Conservation (phyloP, 1,284 basidiomycete species). For the Ustilago crameri region DNA sequence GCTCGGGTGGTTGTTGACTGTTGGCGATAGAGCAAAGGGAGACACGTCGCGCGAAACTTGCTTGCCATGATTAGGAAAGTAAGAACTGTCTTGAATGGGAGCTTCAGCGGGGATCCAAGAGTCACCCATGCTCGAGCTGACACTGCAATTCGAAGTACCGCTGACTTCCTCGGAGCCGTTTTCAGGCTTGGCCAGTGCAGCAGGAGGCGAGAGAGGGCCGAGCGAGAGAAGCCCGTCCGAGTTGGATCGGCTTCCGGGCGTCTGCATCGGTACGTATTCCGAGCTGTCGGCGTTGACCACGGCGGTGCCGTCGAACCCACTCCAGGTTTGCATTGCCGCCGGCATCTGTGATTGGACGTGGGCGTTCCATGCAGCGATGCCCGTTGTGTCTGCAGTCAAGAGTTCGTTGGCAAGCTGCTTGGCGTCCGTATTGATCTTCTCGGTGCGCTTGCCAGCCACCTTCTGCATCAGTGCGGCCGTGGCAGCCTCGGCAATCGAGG, state of each 20-base stretch:
- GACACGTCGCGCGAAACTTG: conserved; percentile 12
- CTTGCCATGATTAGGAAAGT: conserved; percentile 20
- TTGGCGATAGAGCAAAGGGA: conserved; percentile 22
- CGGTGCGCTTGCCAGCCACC: conserved; percentile 31
- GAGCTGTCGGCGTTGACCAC: conserved; percentile 8
- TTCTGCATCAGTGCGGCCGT: conserved; percentile 37
- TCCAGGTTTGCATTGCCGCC: conserved; percentile 27
- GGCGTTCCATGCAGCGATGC: conserved; percentile 42
- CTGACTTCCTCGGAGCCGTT: conserved; percentile 10
- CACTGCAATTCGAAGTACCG: conserved; percentile 28
- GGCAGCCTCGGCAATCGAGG: conserved; percentile 42
- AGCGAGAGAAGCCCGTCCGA: conserved; percentile 33
- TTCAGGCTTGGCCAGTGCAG: conserved; percentile 12
- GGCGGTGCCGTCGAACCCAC: conserved; percentile 14
- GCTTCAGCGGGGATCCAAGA: conserved; percentile 15
- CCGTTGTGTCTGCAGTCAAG: conserved; percentile 15
- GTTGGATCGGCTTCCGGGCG: conserved; percentile 21
- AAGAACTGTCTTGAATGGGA: conserved; percentile 17
- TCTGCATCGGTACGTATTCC: conserved; percentile 10
- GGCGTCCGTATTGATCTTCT: conserved; percentile 27
- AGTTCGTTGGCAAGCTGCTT: conserved; percentile 34
- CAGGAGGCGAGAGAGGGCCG: conserved; percentile 27
- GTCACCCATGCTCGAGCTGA: conserved; percentile 34
- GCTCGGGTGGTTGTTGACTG: conserved; percentile 3
- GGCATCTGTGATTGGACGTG: conserved; percentile 38